Evolutionary conservation across 352 stramenopile species (phyloP).

Genomic region (Globisporangium mamillatum): DNA sequence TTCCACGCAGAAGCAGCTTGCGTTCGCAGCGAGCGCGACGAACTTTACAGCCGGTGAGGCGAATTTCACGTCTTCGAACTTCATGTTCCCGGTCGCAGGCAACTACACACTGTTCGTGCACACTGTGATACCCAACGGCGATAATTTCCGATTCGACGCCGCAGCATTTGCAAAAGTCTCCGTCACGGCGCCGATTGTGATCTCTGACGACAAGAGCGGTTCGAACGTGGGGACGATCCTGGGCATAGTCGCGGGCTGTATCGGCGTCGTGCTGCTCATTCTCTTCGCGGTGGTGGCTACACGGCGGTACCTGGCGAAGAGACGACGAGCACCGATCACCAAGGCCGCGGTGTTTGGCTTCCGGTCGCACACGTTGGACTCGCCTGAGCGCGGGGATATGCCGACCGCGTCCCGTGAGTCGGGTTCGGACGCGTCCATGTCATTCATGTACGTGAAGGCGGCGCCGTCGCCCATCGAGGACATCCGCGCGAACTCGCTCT

Average conservation of each 20-base stretch:
- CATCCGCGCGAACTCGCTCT: slow-evolving; percentile 37
- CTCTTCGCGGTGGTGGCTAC: slow-evolving; percentile 26
- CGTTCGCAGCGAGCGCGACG: slow-evolving; percentile 25
- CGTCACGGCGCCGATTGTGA: slow-evolving; percentile 20
- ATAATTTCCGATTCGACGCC: slow-evolving; percentile 38
- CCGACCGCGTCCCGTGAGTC: slow-evolving; percentile 37
- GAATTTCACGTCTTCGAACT: slow-evolving; percentile 22
- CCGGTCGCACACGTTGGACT: slow-evolving; percentile 30
- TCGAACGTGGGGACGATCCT: slow-evolving; percentile 30
- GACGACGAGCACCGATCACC: neutral
- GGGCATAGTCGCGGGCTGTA: slow-evolving; percentile 30
- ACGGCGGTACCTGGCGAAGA: slow-evolving; percentile 20
- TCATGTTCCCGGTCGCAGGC: slow-evolving; percentile 36
- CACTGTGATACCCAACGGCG: slow-evolving; percentile 43
- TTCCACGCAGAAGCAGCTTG: slow-evolving; percentile 27
- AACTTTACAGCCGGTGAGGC: slow-evolving; percentile 32
- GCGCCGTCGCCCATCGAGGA: slow-evolving; percentile 35
- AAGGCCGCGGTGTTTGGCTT: slow-evolving; percentile 47
- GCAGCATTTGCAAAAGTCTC: slow-evolving; percentile 35
- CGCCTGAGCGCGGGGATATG: slow-evolving; percentile 29
- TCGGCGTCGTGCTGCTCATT: slow-evolving; percentile 28
- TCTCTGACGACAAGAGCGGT: slow-evolving; percentile 20
- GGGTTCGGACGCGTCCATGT: slow-evolving; percentile 40
- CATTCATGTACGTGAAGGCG: slow-evolving; percentile 55
- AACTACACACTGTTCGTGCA: slow-evolving; percentile 51